Evolutionary conservation across 768 basidiomycete genomes (phyloP).

Genomic region (Strobilomyces dryophilus): DNA sequence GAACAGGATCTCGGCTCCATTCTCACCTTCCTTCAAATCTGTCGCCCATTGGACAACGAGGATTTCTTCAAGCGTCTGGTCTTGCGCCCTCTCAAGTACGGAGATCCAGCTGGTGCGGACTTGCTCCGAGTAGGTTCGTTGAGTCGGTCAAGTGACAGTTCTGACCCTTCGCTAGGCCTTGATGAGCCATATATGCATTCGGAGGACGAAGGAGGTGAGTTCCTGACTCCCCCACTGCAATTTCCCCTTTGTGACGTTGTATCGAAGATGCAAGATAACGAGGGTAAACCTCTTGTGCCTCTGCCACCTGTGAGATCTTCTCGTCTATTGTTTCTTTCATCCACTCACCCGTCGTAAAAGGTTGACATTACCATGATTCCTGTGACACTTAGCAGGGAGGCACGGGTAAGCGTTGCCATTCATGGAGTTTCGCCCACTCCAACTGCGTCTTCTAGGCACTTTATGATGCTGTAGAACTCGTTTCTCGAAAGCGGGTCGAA

Average conservation of each 20-base stretch:
- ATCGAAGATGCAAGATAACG: conserved; percentile 73
- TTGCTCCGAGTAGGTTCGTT: conserved; percentile 54
- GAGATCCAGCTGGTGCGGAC: conserved; percentile 62
- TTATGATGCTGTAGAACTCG: conserved; percentile 65
- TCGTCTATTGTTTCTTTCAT: neutral
- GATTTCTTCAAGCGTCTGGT: conserved; percentile 80
- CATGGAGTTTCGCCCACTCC: neutral
- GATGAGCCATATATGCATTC: conserved; percentile 75
- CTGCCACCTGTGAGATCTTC: conserved; percentile 57
- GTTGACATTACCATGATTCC: conserved; percentile 77
- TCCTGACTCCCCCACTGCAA: neutral
- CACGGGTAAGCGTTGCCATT: conserved; percentile 46
- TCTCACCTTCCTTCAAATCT: conserved; percentile 81
- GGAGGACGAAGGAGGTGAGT: conserved; percentile 75
- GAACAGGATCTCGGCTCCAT: conserved; percentile 83
- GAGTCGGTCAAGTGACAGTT: neutral
- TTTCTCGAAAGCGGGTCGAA: conserved; percentile 61
- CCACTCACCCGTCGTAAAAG: conserved; percentile 31
- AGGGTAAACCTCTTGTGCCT: conserved; percentile 68
- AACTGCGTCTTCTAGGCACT: conserved; percentile 39
- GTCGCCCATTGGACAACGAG: conserved; percentile 76
- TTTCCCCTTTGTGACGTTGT: conserved; percentile 16
- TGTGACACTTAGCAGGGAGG: conserved; percentile 59
- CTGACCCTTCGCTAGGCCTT: conserved; percentile 45
- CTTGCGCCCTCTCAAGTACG: conserved; percentile 71